Conservation (phyloP, 2,329 filamentous ascomycete genomes). For the Penicillium sumatraense region DNA sequence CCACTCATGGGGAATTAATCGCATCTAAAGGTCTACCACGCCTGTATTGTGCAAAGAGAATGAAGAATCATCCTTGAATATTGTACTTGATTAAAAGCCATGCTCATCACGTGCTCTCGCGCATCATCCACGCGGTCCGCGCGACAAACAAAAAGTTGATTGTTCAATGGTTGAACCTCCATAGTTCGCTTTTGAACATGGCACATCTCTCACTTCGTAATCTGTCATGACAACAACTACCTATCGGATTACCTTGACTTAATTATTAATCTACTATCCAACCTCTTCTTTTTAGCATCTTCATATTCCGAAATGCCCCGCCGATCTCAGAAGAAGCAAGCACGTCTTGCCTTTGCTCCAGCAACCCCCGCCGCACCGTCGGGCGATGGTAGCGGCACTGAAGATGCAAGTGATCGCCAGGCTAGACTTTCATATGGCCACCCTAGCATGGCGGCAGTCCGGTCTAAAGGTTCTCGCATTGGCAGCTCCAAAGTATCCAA, state of each 20-base stretch:
- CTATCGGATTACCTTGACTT: not conserved
- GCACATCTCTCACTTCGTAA: not conserved
- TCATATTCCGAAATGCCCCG: slow-evolving; percentile 32
- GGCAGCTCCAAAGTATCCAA: not conserved
- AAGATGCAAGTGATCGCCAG: slow-evolving; percentile 30
- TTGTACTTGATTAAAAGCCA: no score
- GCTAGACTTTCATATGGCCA: slow-evolving; percentile 41
- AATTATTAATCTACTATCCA: not conserved
- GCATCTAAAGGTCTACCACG: no score
- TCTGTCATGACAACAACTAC: not conserved
- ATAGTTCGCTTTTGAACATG: not conserved
- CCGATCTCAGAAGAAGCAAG: slow-evolving; percentile 44
- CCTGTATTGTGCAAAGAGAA: no score
- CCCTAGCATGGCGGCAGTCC: slow-evolving; percentile 27
- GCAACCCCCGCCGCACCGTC: slow-evolving; percentile 29
- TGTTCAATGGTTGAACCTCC: not conserved
- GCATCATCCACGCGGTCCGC: slow-evolving; percentile 16
- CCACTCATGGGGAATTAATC: no score
- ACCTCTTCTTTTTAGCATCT: not conserved
- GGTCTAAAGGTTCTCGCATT: slow-evolving; percentile 8
- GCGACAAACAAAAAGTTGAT: slow-evolving; percentile 11
- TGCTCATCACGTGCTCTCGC: slow-evolving; percentile 29
- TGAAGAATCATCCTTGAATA: no score
- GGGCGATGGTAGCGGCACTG: slow-evolving; percentile 18
- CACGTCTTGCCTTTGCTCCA: slow-evolving; percentile 49